Base-by-base conservation (phyloP, 495 filamentous ascomycete species). In the Hyaloscypha finlandica region DNA sequence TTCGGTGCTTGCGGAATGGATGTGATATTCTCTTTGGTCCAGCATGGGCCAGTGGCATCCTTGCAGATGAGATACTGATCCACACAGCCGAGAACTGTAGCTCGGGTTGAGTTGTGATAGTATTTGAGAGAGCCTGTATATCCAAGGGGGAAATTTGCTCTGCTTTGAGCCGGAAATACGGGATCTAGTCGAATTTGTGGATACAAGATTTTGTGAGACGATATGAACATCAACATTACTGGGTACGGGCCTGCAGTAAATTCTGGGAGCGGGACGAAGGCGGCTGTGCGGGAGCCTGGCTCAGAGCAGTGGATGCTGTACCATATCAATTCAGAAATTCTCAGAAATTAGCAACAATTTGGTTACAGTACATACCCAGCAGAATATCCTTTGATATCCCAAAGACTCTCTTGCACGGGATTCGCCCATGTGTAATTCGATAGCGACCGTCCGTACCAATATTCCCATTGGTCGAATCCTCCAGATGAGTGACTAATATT, bases 341-440 rank as follows among this genome's bases (percentile, higher is more conserved):
- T n/a, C n/a, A n/a, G n/a, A n/a, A n/a, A n/a, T n/a, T n/a, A n/a
- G n/a, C n/a, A n/a, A n/a, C n/a, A n/a, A n/a, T n/a, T n/a, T 39
- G 6, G 19, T n/a, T 19, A 37, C 19, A n/a, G 4, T 19, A 19
- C 57, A 3, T 60, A 60, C 57, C 57, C 57, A 11, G 57, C 37
- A 6, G 57, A 60, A 39, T 60, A 60, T n/a, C 57, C 57, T 35
- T 60, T 60, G 31, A 60, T 60, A 14, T 60, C 57, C 57, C 57
- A 60, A 35, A 12, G 5, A 37, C 57, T 39, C 12, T 60, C 57
- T 60, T 60, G 25, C 4, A 60, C 31, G 2, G 57, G 57, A 37
- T 60, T 60, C 33, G 57, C 57, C 57, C 57, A 60, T 2, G 57
- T 60, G 33, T 60, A 60, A 9, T 60, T 8, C 2, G 29, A 3